Evolutionary conservation across 2,329 filamentous ascomycete genomes (phyloP).

Genomic region (Aspergillus novofumigatus): DNA sequence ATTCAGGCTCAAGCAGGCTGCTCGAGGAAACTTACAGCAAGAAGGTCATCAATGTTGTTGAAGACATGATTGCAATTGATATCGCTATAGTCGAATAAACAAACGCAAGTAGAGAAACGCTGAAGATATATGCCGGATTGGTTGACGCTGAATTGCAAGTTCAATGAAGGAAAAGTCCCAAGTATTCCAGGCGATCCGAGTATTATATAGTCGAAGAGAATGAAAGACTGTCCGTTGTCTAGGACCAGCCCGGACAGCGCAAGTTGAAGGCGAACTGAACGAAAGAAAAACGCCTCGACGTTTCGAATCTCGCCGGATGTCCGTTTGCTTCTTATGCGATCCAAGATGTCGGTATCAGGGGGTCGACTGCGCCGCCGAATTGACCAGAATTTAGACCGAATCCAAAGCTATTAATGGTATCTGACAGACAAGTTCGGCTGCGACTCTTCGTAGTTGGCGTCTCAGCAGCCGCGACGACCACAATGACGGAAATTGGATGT

Average conservation of each 20-base stretch:
- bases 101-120: neutral
- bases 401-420: constrained; percentile 4
- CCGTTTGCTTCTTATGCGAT: neutral
- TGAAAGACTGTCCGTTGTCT: constrained; percentile 5
- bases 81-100: neutral
- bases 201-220: constrained; percentile 4
- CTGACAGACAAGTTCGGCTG: constrained; percentile 10
- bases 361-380: neutral
- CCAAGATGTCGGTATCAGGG: neutral
- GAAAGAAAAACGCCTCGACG: neutral
- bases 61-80: constrained; percentile 23
- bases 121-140: neutral
- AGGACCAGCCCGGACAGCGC: constrained; percentile 17
- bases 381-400: neutral
- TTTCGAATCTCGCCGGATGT: neutral
- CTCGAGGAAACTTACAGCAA: constrained; percentile 26
- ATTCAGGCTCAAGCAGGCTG: constrained; percentile 5
- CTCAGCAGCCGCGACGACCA: constrained; percentile 19
- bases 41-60: constrained; percentile 36
- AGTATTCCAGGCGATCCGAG: constrained; percentile 1
- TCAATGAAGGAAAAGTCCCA: constrained; percentile 1
- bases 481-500: constrained; percentile 15
- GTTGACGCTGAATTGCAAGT: constrained; percentile 4
- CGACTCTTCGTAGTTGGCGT: constrained; percentile 12
- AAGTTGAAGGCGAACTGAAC: neutral